Conservation (phyloP, 2,329 filamentous ascomycete genomes). For the Penicillium sp. region DNA sequence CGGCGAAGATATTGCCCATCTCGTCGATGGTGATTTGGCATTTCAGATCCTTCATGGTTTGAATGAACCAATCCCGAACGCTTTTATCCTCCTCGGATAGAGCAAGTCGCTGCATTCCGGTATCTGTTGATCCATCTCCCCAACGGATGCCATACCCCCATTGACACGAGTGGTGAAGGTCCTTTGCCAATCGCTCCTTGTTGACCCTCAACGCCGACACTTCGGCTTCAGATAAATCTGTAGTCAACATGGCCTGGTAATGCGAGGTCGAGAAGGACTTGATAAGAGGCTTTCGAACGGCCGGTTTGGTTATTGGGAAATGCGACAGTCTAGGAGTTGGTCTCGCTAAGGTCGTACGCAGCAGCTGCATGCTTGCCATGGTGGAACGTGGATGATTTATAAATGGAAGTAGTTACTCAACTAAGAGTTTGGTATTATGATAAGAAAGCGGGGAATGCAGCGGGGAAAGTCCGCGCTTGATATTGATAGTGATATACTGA, state of each 20-base stretch:
- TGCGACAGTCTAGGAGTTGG: not conserved
- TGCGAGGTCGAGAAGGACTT: constrained; percentile 12
- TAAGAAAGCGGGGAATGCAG: constrained; percentile 16
- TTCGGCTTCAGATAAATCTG: constrained; percentile 47
- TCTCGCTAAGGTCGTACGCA: constrained; percentile 2
- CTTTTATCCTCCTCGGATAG: constrained; percentile 66
- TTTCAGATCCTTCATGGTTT: constrained; percentile 57
- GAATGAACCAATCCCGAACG: constrained; percentile 69
- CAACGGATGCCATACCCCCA: constrained; percentile 63
- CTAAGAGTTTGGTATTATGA: constrained; percentile 1
- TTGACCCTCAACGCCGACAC: constrained; percentile 54
- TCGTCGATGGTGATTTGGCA: constrained; percentile 65
- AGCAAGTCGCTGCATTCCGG: constrained; percentile 70
- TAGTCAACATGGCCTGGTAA: constrained; percentile 33
- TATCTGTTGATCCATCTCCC: constrained; percentile 58
- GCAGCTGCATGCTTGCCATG: not conserved
- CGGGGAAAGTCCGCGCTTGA: constrained; percentile 15
- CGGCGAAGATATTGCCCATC: constrained; percentile 77
- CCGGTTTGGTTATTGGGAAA: not conserved
- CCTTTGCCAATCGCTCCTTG: constrained; percentile 55
- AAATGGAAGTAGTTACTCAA: not conserved
- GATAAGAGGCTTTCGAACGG: not conserved
- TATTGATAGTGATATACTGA: not conserved
- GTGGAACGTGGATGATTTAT: constrained; percentile 5
- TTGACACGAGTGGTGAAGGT: constrained; percentile 61